A percentile compares a stretch with the other conserved stretches of the same genome.
Evolutionary conservation across 2,329 filamentous ascomycete species (phyloP).

Genomic region (Xylogone sp.): DNA sequence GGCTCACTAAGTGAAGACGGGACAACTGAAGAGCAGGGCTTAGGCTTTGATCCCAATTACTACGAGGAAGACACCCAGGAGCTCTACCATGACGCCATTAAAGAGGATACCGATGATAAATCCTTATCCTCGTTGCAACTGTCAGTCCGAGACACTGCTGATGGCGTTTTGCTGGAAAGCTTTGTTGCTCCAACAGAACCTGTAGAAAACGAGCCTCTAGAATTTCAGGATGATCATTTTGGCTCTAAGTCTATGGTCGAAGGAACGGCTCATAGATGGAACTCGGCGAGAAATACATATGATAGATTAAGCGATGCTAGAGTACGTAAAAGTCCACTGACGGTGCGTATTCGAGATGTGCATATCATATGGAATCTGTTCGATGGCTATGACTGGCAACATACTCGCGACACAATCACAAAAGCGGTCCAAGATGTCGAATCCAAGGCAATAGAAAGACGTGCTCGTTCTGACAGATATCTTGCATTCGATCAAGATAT

Average conservation of each 20-base stretch:
- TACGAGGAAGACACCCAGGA: constrained; percentile 36
- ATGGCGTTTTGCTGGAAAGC: constrained; percentile 42
- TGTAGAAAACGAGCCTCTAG: constrained; percentile 57
- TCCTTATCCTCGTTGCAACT: constrained; percentile 21
- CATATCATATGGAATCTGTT: constrained; percentile 97
- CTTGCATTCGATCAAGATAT: constrained; percentile 59
- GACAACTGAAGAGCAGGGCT: constrained; percentile 35
- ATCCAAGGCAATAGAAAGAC: constrained; percentile 72
- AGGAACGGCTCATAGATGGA: constrained; percentile 74
- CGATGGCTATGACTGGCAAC: constrained; percentile 95
- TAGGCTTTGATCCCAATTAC: constrained; percentile 42
- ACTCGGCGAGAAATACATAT: constrained; percentile 73
- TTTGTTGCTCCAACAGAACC: constrained; percentile 32
- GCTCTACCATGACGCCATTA: constrained; percentile 18
- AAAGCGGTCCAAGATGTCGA: constrained; percentile 89
- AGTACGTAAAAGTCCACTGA: constrained; percentile 65
- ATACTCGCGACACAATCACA: constrained; percentile 79
- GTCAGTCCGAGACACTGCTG: constrained; percentile 36
- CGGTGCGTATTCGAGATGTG: constrained; percentile 76
- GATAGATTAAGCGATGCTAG: constrained; percentile 60
- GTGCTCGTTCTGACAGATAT: constrained; percentile 53
- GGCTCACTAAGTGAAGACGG: constrained; percentile 43
- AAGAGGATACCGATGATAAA: constrained; percentile 38
- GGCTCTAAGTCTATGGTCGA: constrained; percentile 55
- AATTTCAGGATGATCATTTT: constrained; percentile 78